Conservation (phyloP, 2,329 filamentous ascomycete genomes). For the Aspergillus sergii region DNA sequence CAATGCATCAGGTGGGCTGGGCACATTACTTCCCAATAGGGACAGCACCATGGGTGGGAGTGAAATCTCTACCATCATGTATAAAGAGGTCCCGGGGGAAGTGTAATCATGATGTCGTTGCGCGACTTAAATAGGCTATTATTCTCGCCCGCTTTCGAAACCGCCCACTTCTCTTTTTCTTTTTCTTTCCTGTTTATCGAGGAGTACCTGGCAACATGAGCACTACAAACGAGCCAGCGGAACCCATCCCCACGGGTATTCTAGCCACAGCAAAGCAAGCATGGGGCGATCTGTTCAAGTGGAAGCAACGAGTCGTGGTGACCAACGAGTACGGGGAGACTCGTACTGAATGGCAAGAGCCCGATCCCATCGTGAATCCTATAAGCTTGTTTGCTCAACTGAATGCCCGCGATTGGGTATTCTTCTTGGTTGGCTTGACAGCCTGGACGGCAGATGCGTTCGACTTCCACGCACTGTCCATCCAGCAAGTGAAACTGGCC, state of each 20-base stretch:
- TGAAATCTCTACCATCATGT: not conserved
- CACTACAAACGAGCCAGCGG: conserved; percentile 55
- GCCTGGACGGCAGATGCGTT: conserved; percentile 84
- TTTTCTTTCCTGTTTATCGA: not conserved
- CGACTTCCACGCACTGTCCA: conserved; percentile 79
- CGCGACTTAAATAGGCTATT: not conserved
- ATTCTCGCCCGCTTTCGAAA: conserved; percentile 7
- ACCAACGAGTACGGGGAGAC: conserved; percentile 61
- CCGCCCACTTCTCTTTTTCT: not conserved
- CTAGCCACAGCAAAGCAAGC: conserved; percentile 67
- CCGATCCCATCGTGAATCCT: conserved; percentile 69
- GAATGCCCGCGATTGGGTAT: conserved; percentile 68
- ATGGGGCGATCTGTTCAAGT: conserved; percentile 67
- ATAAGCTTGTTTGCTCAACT: conserved; percentile 69
- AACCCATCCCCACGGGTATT: conserved; percentile 68
- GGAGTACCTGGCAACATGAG: conserved; percentile 7
- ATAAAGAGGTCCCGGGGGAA: not conserved
- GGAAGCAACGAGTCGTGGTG: conserved; percentile 70
- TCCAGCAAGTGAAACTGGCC: conserved; percentile 73
- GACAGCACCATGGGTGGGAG: not conserved
- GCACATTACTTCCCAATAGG: not conserved
- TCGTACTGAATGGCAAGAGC: conserved; percentile 67
- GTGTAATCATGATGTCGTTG: not conserved
- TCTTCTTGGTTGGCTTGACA: conserved; percentile 72
- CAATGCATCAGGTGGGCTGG: conserved; percentile 6